These are phyloP conservation scores for Cercospora beticola DNA, from an alignment of 2,329 filamentous ascomycete species.

Conservation along the genomic window DNA sequence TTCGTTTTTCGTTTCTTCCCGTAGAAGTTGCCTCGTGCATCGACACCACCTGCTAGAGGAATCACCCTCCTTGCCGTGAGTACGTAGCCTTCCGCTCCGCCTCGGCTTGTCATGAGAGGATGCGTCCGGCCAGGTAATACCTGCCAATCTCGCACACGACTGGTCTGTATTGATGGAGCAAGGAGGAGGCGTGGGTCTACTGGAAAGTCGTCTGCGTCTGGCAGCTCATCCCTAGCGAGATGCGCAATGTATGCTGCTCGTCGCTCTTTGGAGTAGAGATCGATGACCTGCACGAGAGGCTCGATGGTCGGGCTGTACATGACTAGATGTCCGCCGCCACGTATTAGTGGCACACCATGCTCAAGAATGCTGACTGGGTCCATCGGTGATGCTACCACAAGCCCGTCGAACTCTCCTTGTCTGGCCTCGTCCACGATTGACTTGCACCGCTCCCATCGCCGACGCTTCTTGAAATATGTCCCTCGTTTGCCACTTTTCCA, in stretches of 20 bases:
- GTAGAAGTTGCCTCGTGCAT: slow-evolving; percentile 73
- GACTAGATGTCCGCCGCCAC: slow-evolving; percentile 79
- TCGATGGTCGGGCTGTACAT: slow-evolving; percentile 83
- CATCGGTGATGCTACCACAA: slow-evolving; percentile 80
- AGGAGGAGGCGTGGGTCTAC: slow-evolving; percentile 83
- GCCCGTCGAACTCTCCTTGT: slow-evolving; percentile 75
- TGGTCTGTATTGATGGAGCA: slow-evolving; percentile 76
- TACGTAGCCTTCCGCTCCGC: slow-evolving; percentile 86
- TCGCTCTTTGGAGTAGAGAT: slow-evolving; percentile 79
- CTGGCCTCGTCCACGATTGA: slow-evolving; percentile 73
- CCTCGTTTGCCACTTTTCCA: slow-evolving; percentile 82
- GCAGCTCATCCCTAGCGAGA: slow-evolving; percentile 31
- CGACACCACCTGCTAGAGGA: slow-evolving; percentile 75
- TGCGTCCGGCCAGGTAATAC: slow-evolving; percentile 89
- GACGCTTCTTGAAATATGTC: slow-evolving; percentile 83
- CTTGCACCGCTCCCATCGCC: slow-evolving; percentile 72
- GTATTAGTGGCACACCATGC: slow-evolving; percentile 73
- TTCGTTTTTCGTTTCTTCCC: slow-evolving; percentile 62
- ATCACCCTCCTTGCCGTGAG: slow-evolving; percentile 81
- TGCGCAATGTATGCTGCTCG: slow-evolving; percentile 69
- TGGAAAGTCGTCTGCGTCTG: slow-evolving; percentile 68
- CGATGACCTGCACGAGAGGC: slow-evolving; percentile 71
- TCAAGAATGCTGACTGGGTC: slow-evolving; percentile 74
- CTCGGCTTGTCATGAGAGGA: slow-evolving; percentile 85
- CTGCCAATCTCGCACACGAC: slow-evolving; percentile 78